Base-by-base conservation (phyloP, 306 rosid species). In the Carpinus fangiana region DNA sequence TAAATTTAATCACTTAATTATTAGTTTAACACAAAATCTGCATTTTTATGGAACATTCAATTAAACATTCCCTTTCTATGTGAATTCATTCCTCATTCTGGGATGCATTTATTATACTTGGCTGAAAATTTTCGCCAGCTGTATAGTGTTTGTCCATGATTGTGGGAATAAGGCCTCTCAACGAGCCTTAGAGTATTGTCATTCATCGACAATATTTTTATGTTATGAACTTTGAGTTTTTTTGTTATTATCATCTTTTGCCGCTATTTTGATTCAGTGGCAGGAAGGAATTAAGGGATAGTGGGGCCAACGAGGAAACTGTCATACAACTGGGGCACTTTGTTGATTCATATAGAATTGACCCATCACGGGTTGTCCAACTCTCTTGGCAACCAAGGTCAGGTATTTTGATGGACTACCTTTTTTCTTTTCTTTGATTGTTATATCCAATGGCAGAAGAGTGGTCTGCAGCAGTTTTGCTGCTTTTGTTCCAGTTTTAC, bases 311-410 rank as follows among this genome's bases (percentile, higher is more conserved):
- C 13, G 57, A 76, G 70, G 85, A 80, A 73, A 79, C 20, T 73
- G 59, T 66, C 38, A 52, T 75, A 43, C 59, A 26, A 53, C 64
- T 85, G 80, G 72, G 77, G 23, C 82, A 79, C 80, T 61, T 84
- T 11, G 59, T 82, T 77, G 64, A 81, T 82, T 55, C 86, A 43
- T 84, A 82, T 82, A 73, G 83, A 78, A 81, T 94, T 81, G 90
- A 89, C 70, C 97, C 96, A 7, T 86, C 94, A 38, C 85, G 79
- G 78, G 96, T 89, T 89, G 88, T 90, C 55, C 97, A 87, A 81
- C 84, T 92, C 86, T 92, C 96, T 73, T 94, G 94, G 97, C 92
- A 75, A 84, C 98, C 98, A 92, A 92, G 97, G 93, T 94, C 96
- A 89, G 97, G 96, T 92, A 92, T 88, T 88, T 68, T 79, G 77